Conservation (phyloP, 495 filamentous ascomycete genomes). For the Neurospora terricola region DNA sequence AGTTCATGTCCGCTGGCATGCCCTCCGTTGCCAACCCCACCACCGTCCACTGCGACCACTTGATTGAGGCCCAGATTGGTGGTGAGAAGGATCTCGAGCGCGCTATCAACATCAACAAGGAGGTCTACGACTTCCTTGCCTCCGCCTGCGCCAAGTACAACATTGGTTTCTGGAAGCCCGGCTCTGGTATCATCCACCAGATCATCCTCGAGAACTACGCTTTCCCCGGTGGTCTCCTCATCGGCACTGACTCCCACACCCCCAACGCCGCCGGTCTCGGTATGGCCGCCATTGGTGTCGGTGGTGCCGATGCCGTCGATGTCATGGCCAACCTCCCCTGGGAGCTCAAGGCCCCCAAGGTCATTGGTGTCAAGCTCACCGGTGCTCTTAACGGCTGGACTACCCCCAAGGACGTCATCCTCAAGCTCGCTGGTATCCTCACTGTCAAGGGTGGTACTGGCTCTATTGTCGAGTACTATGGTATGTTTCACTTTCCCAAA, state of each 20-base stretch:
- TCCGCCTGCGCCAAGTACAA: conserved; percentile 96
- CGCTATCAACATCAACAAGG: conserved; percentile 93
- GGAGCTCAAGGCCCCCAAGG: conserved; percentile 96
- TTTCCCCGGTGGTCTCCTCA: conserved; percentile 95
- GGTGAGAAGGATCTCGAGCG: conserved; percentile 90
- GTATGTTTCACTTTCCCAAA: conserved; percentile 36
- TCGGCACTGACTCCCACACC: conserved; percentile 98
- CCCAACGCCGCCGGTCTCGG: conserved; percentile 97
- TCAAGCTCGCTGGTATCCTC: conserved; percentile 94
- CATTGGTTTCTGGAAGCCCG: conserved; percentile 98
- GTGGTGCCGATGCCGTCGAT: conserved; percentile 97
- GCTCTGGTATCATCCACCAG: conserved; percentile 99
- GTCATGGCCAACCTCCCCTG: conserved; percentile 97
- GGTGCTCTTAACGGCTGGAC: conserved; percentile 90
- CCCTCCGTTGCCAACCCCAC: conserved; percentile 86
- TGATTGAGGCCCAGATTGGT: conserved; percentile 96
- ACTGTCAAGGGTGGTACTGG: conserved; percentile 98
- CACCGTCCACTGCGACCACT: conserved; percentile 98
- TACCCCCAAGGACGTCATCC: conserved; percentile 92
- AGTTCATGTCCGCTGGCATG: conserved; percentile 99
- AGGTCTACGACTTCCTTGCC: conserved; percentile 97
- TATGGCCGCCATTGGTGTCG: conserved; percentile 93
- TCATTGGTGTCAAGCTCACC: conserved; percentile 92
- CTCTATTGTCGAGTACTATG: conserved; percentile 91
- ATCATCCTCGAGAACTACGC: conserved; percentile 97